Conservation (phyloP, 345 rosid genomes). For the Brassica carinata region DNA sequence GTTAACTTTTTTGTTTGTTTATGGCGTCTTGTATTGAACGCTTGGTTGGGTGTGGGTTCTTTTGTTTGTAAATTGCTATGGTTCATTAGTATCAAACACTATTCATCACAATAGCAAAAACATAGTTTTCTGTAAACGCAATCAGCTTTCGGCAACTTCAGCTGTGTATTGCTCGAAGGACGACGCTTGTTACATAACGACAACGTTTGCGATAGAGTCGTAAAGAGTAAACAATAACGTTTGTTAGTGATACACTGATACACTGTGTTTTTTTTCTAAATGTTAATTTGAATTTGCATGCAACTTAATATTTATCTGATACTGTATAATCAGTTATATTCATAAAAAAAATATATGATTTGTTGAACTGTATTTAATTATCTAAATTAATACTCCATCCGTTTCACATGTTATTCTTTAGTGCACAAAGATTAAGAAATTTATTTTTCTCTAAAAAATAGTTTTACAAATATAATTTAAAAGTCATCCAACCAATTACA, state of each 20-base stretch:
- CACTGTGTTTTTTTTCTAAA: background rate
- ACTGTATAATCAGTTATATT: background rate
- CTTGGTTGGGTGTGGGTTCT: background rate
- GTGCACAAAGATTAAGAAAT: too few relatives aligned
- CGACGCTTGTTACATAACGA: background rate
- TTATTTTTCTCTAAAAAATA: too few relatives aligned
- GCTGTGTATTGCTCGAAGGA: background rate
- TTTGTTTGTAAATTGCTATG: conserved; percentile 12
- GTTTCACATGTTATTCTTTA: too few relatives aligned
- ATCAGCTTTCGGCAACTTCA: background rate
- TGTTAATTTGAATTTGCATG: too few relatives aligned
- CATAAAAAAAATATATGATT: too few relatives aligned
- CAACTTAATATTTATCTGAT: background rate
- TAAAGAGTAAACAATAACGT: background rate
- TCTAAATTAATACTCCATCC: too few relatives aligned
- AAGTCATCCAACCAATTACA: too few relatives aligned
- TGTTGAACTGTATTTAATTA: background rate
- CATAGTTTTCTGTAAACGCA: background rate
- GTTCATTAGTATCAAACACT: conserved; percentile 5
- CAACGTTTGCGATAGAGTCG: background rate
- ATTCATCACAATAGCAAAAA: conserved; percentile 5
- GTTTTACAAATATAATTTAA: too few relatives aligned
- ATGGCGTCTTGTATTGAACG: conserved; percentile 30
- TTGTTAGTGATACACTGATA: background rate
- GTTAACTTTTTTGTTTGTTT: background rate